phyloP scores from a whole-genome alignment of 2,329 filamentous ascomycete species.

The Beauveria medogensis region DNA sequence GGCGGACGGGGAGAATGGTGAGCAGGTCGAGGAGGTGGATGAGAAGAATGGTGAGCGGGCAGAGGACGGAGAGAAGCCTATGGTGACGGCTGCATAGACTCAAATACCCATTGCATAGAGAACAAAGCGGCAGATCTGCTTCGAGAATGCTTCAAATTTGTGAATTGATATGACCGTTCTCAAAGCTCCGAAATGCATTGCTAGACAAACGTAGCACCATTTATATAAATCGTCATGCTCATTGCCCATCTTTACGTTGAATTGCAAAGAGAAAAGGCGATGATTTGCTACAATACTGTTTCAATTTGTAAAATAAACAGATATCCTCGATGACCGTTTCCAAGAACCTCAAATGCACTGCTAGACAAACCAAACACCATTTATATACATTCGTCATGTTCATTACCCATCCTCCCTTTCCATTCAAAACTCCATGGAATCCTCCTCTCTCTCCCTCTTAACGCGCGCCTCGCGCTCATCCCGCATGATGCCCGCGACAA shows the following conservation, averaged over 20 bases:
- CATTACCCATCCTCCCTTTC: background rate
- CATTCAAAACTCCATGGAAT: slow-evolving; percentile 43
- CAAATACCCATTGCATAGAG: slow-evolving; percentile 11
- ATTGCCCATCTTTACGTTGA: background rate
- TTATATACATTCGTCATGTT: slow-evolving; percentile 13
- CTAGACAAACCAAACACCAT: background rate
- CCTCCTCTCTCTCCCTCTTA: slow-evolving; percentile 48
- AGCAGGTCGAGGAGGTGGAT: slow-evolving; percentile 13
- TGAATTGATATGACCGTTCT: background rate
- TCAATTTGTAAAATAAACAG: background rate
- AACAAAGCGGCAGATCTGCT: slow-evolving; percentile 1
- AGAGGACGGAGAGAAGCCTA: slow-evolving; percentile 18
- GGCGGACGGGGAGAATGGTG: slow-evolving; percentile 14
- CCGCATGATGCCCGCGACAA: slow-evolving; percentile 71
- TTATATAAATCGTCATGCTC: slow-evolving; percentile 12
- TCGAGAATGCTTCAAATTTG: background rate
- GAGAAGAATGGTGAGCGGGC: slow-evolving; percentile 15
- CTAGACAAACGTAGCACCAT: background rate
- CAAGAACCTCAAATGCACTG: slow-evolving; percentile 3
- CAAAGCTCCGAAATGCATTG: background rate
- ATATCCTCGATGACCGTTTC: background rate
- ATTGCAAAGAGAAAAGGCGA: slow-evolving; percentile 10
- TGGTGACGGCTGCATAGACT: slow-evolving; percentile 15
- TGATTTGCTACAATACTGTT: background rate
- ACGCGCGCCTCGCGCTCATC: slow-evolving; percentile 55